These are phyloP conservation scores for Alternaria triticina DNA, from an alignment of 2,329 filamentous ascomycete species.

Conservation along the genomic window DNA sequence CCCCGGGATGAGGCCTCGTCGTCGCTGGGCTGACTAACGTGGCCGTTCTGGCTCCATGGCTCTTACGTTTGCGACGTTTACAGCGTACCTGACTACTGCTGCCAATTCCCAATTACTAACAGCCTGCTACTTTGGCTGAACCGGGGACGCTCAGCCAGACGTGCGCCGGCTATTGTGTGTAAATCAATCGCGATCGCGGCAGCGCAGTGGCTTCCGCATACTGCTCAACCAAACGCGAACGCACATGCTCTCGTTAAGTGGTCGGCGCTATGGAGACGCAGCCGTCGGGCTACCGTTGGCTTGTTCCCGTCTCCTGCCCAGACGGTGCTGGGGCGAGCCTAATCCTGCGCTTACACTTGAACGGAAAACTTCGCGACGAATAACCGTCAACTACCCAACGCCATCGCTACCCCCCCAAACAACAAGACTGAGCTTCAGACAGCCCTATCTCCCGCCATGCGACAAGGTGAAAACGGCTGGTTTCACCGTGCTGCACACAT, in stretches of 20 bases:
- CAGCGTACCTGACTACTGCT: background rate
- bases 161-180: conserved; percentile 4
- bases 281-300: conserved; percentile 6
- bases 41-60: background rate
- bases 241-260: conserved; percentile 6
- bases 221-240: conserved; percentile 2
- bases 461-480: background rate
- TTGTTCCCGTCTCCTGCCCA: background rate
- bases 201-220: conserved; percentile 10
- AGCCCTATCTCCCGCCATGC: background rate
- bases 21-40: background rate
- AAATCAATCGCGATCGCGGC: conserved; percentile 1
- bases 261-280: background rate
- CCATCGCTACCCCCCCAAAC: background rate
- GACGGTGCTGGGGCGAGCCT: background rate
- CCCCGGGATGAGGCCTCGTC: background rate
- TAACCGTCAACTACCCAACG: background rate
- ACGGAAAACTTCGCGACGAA: conserved; percentile 2
- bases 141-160: background rate
- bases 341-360: background rate
- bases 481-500: conserved; percentile 8
- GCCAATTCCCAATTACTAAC: background rate
- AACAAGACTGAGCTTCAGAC: background rate
- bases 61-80: background rate
- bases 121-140: conserved; percentile 2